phyloP scores from a whole-genome alignment of 2,329 filamentous ascomycete species.

The Aspergillus phoenicis region DNA sequence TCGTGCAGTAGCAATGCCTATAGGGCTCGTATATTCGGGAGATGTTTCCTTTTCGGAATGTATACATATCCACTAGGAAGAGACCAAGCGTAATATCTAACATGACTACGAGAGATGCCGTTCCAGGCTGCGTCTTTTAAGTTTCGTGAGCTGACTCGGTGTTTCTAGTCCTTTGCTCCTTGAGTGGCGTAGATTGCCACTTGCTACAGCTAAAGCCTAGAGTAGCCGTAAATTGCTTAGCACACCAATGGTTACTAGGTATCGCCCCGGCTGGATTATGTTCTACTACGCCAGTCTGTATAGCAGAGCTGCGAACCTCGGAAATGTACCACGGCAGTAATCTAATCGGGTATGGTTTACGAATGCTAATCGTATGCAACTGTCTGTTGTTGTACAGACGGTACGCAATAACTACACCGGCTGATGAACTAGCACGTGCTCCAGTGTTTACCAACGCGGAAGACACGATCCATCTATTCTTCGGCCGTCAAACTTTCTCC shows the following conservation, averaged over 20 bases:
- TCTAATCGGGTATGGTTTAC: not conserved
- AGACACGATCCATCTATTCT: not conserved
- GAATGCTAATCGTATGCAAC: not conserved
- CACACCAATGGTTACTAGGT: not conserved
- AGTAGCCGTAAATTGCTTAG: not conserved
- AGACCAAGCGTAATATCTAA: not conserved
- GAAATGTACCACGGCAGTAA: not conserved
- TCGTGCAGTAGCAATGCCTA: not conserved
- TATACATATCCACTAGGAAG: not conserved
- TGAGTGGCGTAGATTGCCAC: not conserved
- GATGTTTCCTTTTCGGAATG: not conserved
- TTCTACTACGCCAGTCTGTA: not conserved
- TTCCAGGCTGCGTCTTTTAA: not conserved
- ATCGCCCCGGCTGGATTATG: not conserved
- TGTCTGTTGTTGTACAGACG: not conserved
- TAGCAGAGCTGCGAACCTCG: not conserved
- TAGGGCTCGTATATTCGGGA: not conserved
- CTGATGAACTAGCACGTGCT: not conserved
- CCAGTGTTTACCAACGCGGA: not conserved
- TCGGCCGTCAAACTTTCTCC: not conserved
- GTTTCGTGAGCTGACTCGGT: not conserved
- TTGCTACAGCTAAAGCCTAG: not conserved
- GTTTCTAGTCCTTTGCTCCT: not conserved
- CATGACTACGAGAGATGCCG: not conserved
- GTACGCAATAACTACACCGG: not conserved